Percentiles rank a stretch among this genome's conserved stretches.
Evolutionary conservation across 2,329 filamentous ascomycete species (phyloP).

Genomic region (Cladophialophora chaetospira): DNA sequence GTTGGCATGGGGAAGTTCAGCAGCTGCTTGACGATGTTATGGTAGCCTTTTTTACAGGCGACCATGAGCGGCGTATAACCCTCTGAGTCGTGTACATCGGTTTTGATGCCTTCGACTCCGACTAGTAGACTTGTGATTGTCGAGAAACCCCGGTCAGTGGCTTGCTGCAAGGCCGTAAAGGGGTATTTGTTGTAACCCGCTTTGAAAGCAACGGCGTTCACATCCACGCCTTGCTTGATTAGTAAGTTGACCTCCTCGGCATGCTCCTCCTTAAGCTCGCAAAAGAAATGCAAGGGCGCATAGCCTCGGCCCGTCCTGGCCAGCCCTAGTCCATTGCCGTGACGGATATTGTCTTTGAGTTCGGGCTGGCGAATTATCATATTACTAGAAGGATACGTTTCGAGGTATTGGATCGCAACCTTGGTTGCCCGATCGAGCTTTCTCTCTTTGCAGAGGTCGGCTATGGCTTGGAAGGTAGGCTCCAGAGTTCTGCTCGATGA

Average conservation of each 20-base stretch:
- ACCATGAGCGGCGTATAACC: constrained; percentile 26
- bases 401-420: constrained; percentile 24
- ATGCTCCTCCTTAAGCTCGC: constrained; percentile 28
- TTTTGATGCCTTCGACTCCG: constrained; percentile 13
- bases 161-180: constrained; percentile 27
- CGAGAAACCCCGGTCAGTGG: constrained; percentile 23
- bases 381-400: constrained; percentile 26
- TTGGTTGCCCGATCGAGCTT: constrained; percentile 25
- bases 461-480: constrained; percentile 26
- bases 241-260: constrained; percentile 27
- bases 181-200: constrained; percentile 24
- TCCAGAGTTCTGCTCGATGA: constrained; percentile 21
- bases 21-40: constrained; percentile 26
- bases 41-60: constrained; percentile 26
- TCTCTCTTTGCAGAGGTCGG: constrained; percentile 19
- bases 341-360: constrained; percentile 28
- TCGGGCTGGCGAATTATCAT: constrained; percentile 28
- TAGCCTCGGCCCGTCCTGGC: constrained; percentile 28
- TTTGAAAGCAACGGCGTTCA: constrained; percentile 26
- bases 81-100: constrained; percentile 19
- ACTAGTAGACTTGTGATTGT: constrained; percentile 26
- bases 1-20: constrained; percentile 21
- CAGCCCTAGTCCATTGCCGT: constrained; percentile 21
- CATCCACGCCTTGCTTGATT: constrained; percentile 26
- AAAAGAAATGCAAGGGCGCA: constrained; percentile 30